These are phyloP conservation scores for Penicillium sp. DNA, from an alignment of 2,329 filamentous ascomycete species.

Conservation along the genomic window DNA sequence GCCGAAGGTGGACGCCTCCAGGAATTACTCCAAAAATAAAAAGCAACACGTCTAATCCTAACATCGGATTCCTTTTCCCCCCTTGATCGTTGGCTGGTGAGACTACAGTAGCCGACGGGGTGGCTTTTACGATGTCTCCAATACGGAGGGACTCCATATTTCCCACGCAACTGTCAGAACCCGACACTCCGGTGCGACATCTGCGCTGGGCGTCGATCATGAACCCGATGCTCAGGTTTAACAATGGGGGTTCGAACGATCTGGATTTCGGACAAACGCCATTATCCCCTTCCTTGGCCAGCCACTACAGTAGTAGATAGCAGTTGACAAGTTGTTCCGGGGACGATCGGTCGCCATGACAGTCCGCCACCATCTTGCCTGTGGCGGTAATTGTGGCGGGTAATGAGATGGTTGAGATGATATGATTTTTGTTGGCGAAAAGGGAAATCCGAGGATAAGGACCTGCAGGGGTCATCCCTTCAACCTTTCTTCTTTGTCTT, in stretches of 20 bases:
- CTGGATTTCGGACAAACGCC: slow-evolving; percentile 16
- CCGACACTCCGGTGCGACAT: slow-evolving; percentile 36
- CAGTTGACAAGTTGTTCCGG: background rate
- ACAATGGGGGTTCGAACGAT: slow-evolving; percentile 15
- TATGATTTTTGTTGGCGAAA: background rate
- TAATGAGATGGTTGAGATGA: slow-evolving; percentile 2
- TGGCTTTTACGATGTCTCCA: background rate
- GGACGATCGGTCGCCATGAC: slow-evolving; percentile 12
- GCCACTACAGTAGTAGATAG: background rate
- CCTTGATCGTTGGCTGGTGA: background rate
- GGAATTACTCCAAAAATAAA: background rate
- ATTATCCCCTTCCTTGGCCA: slow-evolving; percentile 1
- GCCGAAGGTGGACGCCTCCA: background rate
- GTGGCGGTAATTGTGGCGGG: slow-evolving; percentile 13
- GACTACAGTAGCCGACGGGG: background rate
- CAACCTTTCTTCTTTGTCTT: background rate
- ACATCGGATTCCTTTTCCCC: slow-evolving; percentile 15
- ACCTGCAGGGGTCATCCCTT: background rate
- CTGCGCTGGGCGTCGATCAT: slow-evolving; percentile 29
- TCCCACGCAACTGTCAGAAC: slow-evolving; percentile 30
- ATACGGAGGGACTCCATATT: slow-evolving; percentile 14
- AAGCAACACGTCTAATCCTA: slow-evolving; percentile 1
- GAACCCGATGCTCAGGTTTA: slow-evolving; percentile 12
- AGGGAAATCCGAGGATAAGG: background rate
- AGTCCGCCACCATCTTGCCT: slow-evolving; percentile 9